Base-by-base conservation (phyloP, 257 asterid species). In the Salvia splendens region DNA sequence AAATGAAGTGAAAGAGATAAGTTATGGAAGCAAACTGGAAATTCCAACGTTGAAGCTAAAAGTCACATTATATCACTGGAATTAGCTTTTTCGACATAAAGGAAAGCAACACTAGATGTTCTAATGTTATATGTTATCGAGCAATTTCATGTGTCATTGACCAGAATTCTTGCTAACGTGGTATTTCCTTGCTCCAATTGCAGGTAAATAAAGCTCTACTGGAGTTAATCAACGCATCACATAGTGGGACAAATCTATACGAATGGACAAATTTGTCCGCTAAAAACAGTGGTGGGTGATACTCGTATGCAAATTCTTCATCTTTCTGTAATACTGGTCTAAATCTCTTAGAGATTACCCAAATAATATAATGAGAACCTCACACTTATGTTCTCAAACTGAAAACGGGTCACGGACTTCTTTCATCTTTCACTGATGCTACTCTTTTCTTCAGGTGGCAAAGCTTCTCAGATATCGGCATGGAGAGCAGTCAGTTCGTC, bases 201-300 rank as follows among this genome's bases (percentile, higher is more conserved):
- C 91, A 94, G 99, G 99, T 94, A 17, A 94, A 94, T 70, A 65
- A 75, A 28, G 88, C 96, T 63, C 96, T 94, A 71, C 70, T 80
- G 38, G 91, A 85, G 62, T 77, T 94, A 81, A 80, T 91, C 75
- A 75, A 78, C 73, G 97, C 96, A 57, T 85, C 97, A 42, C 79
- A 81, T 61, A 76, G 69, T 69, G 68, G 49, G 72, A 62, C 46
- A 55, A 80, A 71, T 53, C 84, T 78, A 4, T 67, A 73, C 11
- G 88, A 88, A 4, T 94, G 99, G 97, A 94, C 97, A 67, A 91
- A 91, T 83, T 73, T 94, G 86, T 78, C 91, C 30, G 71, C 24
- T 70, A 85, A 84, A 71, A 88, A 75, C 75, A 72, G 81, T 55
- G 92, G 99, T 93, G 80, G 74, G 88, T 81, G 60, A 67, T 67